Evolutionary conservation across 1,284 basidiomycete genomes (phyloP).

Genomic region (Cystobasidium pallidum): DNA sequence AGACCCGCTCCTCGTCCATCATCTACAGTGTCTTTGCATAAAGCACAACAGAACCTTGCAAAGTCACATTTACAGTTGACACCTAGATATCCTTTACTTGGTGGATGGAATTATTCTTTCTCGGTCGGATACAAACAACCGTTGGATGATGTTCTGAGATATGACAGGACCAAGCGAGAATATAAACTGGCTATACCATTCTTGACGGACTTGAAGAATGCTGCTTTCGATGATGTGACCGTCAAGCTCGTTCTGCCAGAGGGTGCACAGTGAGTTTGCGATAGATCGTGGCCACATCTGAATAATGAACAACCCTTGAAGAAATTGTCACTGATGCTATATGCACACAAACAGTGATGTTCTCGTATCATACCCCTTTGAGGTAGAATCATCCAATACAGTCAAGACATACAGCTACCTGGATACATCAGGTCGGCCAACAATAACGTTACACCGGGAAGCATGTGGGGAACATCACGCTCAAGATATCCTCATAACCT

Average conservation of each 20-base stretch:
- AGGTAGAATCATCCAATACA: slow-evolving; percentile 65
- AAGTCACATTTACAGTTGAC: slow-evolving; percentile 68
- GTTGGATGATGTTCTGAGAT: slow-evolving; percentile 64
- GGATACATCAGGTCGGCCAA: slow-evolving; percentile 87
- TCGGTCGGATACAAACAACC: slow-evolving; percentile 90
- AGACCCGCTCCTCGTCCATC: slow-evolving; percentile 64
- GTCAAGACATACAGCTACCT: slow-evolving; percentile 82
- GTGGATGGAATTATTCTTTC: slow-evolving; percentile 97
- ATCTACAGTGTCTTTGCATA: slow-evolving; percentile 41
- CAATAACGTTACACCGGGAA: slow-evolving; percentile 72
- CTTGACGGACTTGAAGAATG: slow-evolving; percentile 76
- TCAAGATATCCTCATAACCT: slow-evolving; percentile 67
- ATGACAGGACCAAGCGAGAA: slow-evolving; percentile 64
- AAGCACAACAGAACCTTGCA: slow-evolving; percentile 60
- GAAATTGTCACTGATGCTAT: too few species aligned
- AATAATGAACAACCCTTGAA: too few species aligned
- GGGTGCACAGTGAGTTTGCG: slow-evolving; percentile 76
- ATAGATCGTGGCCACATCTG: too few species aligned
- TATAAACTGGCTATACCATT: slow-evolving; percentile 82
- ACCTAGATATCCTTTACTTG: slow-evolving; percentile 89
- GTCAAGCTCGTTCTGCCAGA: slow-evolving; percentile 86
- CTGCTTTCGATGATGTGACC: slow-evolving; percentile 79
- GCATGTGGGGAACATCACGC: slow-evolving; percentile 78
- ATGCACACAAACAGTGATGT: slow-evolving; percentile 74
- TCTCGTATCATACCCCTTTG: slow-evolving; percentile 75